Conservation (phyloP, 495 filamentous ascomycete species). For the Neurospora hispaniola region DNA sequence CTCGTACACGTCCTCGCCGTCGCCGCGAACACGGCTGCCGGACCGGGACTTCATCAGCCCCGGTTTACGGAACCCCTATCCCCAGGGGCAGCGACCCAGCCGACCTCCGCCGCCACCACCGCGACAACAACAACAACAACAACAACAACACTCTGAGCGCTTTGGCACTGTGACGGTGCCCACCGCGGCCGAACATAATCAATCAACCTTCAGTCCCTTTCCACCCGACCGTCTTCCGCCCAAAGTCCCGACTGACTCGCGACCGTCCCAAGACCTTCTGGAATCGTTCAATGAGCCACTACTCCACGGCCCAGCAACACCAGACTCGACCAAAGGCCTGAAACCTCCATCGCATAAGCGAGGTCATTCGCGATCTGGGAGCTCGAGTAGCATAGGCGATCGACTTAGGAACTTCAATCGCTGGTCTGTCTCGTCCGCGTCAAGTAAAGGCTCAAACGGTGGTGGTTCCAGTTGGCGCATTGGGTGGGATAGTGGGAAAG, state of each 20-base stretch:
- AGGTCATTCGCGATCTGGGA: conserved; percentile 34
- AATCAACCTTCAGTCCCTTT: conserved; percentile 7
- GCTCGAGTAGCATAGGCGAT: conserved; percentile 43
- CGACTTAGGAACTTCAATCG: conserved; percentile 66
- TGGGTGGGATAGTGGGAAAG: neutral
- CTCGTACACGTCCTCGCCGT: conserved; percentile 12
- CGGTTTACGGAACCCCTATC: conserved; percentile 4
- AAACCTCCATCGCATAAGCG: conserved; percentile 15
- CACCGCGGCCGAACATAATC: neutral
- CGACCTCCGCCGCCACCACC: neutral
- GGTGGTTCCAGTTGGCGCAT: conserved; percentile 22
- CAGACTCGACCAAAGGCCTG: conserved; percentile 16
- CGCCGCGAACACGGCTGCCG: conserved; percentile 8
- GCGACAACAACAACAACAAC: too few relatives aligned
- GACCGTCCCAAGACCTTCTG: conserved; percentile 9
- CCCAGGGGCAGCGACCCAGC: neutral
- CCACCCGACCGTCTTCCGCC: conserved; percentile 18
- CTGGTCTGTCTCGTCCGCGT: conserved; percentile 70
- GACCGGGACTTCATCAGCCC: conserved; percentile 5
- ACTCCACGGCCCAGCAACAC: neutral
- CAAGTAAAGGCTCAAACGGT: conserved; percentile 50
- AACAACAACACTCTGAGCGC: conserved; percentile 1
- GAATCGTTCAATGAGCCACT: conserved; percentile 24
- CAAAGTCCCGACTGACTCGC: conserved; percentile 16
- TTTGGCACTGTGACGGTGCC: conserved; percentile 3